phyloP scores from a whole-genome alignment of 2,329 filamentous ascomycete species.

The Boeremia lycopersici region DNA sequence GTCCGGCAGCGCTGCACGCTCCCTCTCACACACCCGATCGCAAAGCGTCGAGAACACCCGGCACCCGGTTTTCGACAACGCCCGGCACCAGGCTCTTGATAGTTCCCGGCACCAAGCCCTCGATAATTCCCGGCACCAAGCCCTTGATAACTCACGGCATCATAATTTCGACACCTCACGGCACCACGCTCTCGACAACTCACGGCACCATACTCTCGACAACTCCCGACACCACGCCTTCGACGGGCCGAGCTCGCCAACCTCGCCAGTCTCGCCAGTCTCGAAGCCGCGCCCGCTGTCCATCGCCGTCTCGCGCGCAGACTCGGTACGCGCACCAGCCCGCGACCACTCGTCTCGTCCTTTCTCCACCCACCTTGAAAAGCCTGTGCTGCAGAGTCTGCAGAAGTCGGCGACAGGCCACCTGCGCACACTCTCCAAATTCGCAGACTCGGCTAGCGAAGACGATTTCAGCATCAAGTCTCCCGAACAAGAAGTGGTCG shows the following conservation, averaged over 20 bases:
- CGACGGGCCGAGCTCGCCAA: slow-evolving; percentile 50
- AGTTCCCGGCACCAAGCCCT: too few relatives aligned
- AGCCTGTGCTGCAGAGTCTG: slow-evolving; percentile 74
- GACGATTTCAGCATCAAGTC: slow-evolving; percentile 83
- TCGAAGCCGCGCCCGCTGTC: slow-evolving; percentile 52
- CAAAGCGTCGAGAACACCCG: slow-evolving; percentile 51
- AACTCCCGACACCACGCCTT: slow-evolving; percentile 48
- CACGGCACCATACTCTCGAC: slow-evolving; percentile 41
- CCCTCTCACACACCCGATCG: slow-evolving; percentile 37
- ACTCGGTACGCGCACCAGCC: slow-evolving; percentile 46
- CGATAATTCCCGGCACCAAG: too few relatives aligned
- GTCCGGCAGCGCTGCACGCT: slow-evolving; percentile 23
- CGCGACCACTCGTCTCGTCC: slow-evolving; percentile 41
- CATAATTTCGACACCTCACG: too few relatives aligned
- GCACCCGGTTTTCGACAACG: slow-evolving; percentile 50
- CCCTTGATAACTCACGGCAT: too few relatives aligned
- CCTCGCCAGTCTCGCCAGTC: neutral
- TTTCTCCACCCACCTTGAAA: slow-evolving; percentile 44
- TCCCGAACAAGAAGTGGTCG: slow-evolving; percentile 82
- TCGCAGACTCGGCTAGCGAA: slow-evolving; percentile 74
- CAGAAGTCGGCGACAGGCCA: slow-evolving; percentile 90
- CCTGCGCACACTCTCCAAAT: slow-evolving; percentile 81
- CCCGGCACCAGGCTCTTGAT: too few relatives aligned
- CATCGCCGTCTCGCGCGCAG: slow-evolving; percentile 47
- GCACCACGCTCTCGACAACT: slow-evolving; percentile 39